Evolutionary conservation across 768 basidiomycete species (phyloP).

Genomic region (Russula virescens): DNA sequence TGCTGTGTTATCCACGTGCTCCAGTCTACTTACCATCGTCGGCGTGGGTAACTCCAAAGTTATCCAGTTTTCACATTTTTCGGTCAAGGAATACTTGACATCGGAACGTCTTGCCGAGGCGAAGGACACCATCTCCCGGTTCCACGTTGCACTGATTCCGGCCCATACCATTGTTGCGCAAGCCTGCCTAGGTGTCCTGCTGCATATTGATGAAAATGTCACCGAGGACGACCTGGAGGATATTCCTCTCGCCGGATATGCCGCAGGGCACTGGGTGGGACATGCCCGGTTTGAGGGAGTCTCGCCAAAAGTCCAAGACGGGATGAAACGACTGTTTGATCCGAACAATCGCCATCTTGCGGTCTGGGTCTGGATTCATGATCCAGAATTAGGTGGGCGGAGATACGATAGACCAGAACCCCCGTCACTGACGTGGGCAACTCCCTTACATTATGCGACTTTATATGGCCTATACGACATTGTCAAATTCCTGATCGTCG

Average conservation of each 20-base stretch:
- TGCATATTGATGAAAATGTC: not conserved
- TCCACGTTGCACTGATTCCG: not conserved
- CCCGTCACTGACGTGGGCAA: not conserved
- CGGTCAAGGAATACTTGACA: slow-evolving; percentile 8
- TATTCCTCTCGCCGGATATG: not conserved
- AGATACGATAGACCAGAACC: not conserved
- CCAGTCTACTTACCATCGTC: not conserved
- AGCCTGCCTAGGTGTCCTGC: not conserved
- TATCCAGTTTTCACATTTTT: slow-evolving; percentile 10
- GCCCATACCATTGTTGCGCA: not conserved
- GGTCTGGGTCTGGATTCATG: not conserved
- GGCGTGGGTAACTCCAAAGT: not conserved
- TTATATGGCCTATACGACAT: not conserved
- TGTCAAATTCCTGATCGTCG: not conserved
- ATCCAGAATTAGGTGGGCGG: not conserved
- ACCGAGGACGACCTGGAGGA: not conserved
- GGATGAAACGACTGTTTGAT: not conserved
- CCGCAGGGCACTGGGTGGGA: not conserved
- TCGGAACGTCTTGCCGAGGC: not conserved
- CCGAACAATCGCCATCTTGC: not conserved
- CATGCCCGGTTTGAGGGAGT: not conserved
- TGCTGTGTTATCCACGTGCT: not conserved
- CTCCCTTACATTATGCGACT: not conserved
- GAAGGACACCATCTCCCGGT: not conserved
- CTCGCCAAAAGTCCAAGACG: not conserved